Conservation (phyloP, 148 eudicot species). For the Silene conica region DNA sequence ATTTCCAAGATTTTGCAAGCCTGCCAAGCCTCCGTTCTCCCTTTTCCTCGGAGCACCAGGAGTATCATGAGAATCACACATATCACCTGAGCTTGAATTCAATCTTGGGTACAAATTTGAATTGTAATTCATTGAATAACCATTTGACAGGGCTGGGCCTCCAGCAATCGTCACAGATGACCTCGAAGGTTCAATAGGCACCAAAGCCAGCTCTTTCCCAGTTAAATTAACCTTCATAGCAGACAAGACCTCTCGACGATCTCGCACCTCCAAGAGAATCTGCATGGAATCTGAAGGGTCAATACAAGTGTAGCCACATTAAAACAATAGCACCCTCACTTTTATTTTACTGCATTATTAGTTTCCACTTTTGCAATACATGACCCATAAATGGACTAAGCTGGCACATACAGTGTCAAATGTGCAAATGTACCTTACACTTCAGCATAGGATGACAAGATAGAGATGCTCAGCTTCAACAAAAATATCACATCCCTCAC, state of each 20-base stretch:
- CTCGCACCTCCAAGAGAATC: constrained; percentile 70
- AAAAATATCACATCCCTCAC: not conserved
- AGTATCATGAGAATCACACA: constrained; percentile 44
- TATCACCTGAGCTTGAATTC: constrained; percentile 36
- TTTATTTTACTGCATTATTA: not conserved
- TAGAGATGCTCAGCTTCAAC: constrained; percentile 3
- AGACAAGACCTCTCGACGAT: constrained; percentile 31
- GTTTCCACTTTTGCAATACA: not conserved
- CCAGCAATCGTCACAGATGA: constrained; percentile 86
- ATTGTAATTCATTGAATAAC: constrained; percentile 42
- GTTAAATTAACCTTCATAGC: constrained; percentile 50
- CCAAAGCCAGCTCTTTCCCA: constrained; percentile 78
- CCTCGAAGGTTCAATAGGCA: constrained; percentile 78
- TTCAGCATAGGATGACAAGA: not conserved
- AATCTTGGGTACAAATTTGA: constrained; percentile 42
- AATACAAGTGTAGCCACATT: constrained; percentile 3
- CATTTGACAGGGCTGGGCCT: constrained; percentile 84
- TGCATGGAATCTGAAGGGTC: constrained; percentile 30
- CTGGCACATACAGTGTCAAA: not conserved
- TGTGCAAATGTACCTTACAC: not conserved
- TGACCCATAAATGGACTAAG: not conserved
- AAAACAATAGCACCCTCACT: not conserved
- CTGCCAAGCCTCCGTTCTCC: constrained; percentile 77
- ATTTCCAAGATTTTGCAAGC: constrained; percentile 91
- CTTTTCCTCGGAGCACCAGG: constrained; percentile 35